Base-by-base conservation (phyloP, 495 filamentous ascomycete genomes). In the Penicillium robsamsonii region DNA sequence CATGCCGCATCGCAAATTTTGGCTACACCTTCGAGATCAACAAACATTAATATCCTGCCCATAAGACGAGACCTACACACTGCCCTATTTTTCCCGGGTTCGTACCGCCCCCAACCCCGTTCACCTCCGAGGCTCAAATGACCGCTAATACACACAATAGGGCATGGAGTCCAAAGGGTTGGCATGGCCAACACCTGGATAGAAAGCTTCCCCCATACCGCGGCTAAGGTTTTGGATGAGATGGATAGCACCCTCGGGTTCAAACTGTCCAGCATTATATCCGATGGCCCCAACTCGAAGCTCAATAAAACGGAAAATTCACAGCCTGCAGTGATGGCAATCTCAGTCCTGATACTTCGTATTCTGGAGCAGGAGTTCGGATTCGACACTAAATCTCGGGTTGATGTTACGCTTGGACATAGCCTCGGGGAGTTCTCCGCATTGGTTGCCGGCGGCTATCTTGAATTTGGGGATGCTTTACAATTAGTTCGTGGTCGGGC, bases 341-440 rank as follows among this genome's bases (percentile, higher is more conserved):
- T 91, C 5, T 95, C 90, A 24, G 82, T 97, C 62, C 76, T 96
- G 24, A 96, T 97, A 59, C 83, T 97, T 33, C 87, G 91, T 46
- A 87, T 98, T 53, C 81, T 98, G 48, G 90, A 97, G 70, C 70
- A 83, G 33, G 87, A 96, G 45, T 96, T 92, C 60, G 86, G 80
- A 13, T 96, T 97, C 70, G 73, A 84, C 43, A 81, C 82, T 8
- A 68, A 74, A 9, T 82, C 89, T 30, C 73, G 87, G 18, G 84
- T 87, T 3, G 88, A 96, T 67, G 83, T 93, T 30, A 89, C 89
- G 0, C 82, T 97, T 33, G 94, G 94, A 5, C 94, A 97, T 72
- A 95, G 90, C 2, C 77, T 98, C n/a, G 94, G 94, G 24, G 94
- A 97, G 65, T 97, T 96, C 64, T 88, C 94, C 9, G 92, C 93